Percentiles rank a stretch among this genome's conserved stretches.
phyloP scores from a whole-genome alignment of 805 yeast genomes.

The Huiozyma sinensis region DNA sequence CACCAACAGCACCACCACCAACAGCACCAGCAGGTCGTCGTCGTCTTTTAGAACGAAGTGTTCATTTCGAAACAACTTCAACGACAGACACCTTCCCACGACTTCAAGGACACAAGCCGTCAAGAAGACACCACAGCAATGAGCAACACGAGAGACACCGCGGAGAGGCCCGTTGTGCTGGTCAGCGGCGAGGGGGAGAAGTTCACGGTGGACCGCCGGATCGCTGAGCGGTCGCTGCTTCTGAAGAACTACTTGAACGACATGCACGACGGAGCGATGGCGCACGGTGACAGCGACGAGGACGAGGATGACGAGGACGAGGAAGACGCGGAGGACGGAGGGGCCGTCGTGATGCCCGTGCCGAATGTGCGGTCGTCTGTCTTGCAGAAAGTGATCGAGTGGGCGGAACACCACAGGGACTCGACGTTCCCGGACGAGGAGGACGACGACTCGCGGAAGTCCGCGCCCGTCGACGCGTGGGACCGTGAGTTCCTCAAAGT shows the following conservation, averaged over 20 bases:
- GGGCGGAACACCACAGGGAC: conserved; percentile 93
- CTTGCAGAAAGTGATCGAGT: conserved; percentile 81
- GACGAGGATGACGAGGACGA: conserved; percentile 28
- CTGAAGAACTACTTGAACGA: conserved; percentile 82
- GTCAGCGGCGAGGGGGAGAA: conserved; percentile 74
- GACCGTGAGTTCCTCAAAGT: conserved; percentile 88
- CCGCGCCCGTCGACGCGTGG: conserved; percentile 94
- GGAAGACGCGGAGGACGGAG: conserved; percentile 45
- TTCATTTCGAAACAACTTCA: no score
- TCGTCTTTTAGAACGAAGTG: no score
- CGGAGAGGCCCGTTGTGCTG: conserved; percentile 34
- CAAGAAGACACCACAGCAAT: neutral
- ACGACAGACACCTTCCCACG: no score
- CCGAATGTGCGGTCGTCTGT: conserved; percentile 86
- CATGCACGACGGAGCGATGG: conserved; percentile 43
- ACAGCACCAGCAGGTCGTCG: neutral
- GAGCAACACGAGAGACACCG: neutral
- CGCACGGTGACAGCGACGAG: conserved; percentile 33
- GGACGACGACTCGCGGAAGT: conserved; percentile 73
- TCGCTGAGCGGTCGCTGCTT: conserved; percentile 77
- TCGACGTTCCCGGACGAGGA: conserved; percentile 66
- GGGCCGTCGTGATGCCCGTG: conserved; percentile 71
- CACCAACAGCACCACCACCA: neutral
- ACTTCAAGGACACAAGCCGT: neutral
- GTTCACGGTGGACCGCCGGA: conserved; percentile 66